Evolutionary conservation across 257 asterid species (phyloP), one percentile per base, ranked within the genome.

Genomic region (Gardenia jasminoides): DNA sequence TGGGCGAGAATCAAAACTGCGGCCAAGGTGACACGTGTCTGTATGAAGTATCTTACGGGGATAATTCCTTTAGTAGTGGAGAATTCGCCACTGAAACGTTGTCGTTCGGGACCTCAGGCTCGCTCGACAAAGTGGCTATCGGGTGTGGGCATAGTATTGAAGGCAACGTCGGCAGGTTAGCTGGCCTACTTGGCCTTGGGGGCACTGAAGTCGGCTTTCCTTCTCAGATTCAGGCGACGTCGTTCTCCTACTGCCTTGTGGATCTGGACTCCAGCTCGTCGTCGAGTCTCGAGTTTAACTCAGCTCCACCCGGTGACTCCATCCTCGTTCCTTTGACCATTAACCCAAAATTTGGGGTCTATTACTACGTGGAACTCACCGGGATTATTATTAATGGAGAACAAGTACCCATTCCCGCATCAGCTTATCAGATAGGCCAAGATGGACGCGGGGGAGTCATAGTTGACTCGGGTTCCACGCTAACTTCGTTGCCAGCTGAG

Each of bases 211-310:
- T 71, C 22, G 50, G 76, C 1, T 64, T 82, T 8, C 78, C 81
- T 0, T 77, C 81, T 67, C 84, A 82, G 41, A 52, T 82, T 16
- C 72, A 50, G 24, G 74, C 81, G 1, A 28, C 79, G 1, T 82
- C 82, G 10, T 77, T 82, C 30, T 82, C 84, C 6, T 82, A 82
- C 46, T 82, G 84, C 69, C 72, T 82, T 0, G 84, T 82, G 26
- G 82, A 56, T 5, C 12, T 41, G 5, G 36, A 67, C 64, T 54
- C 82, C 19, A 43, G 19, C 1, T 62, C 81, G 24, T 47, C 65
- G 1, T 82, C 84, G 1, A 77, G 79, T 44, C 80, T 82, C 9
- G 82, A 82, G 0, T 82, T 82, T 70, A 81, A 76, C 16, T 76
- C 81, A 2, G 70, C 78, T 10, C 36, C 78, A 30, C 78, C 78